These are phyloP conservation scores for Alternaria infectoria DNA, from an alignment of 2,329 filamentous ascomycete species.

Conservation along the genomic window DNA sequence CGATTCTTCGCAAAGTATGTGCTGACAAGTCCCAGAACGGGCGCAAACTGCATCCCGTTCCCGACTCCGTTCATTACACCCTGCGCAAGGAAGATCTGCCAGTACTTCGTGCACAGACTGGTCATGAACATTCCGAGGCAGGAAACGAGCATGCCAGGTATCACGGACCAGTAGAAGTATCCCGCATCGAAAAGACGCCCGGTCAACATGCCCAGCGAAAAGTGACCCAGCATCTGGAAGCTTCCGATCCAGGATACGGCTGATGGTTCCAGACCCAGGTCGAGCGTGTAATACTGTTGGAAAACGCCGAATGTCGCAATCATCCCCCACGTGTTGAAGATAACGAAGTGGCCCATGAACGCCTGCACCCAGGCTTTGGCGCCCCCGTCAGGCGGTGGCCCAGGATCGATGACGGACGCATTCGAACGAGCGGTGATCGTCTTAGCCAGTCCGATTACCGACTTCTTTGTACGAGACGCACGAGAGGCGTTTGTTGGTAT, in stretches of 20 bases:
- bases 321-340: conserved; percentile 48
- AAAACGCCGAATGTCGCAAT: conserved; percentile 48
- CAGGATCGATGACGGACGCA: conserved; percentile 41
- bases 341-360: conserved; percentile 45
- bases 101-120: conserved; percentile 56
- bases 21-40: conserved; percentile 36
- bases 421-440: conserved; percentile 41
- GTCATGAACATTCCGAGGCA: conserved; percentile 60
- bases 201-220: conserved; percentile 58
- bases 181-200: conserved; percentile 61
- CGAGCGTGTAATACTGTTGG: conserved; percentile 44
- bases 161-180: conserved; percentile 55
- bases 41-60: conserved; percentile 45
- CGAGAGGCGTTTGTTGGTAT: conserved; percentile 9
- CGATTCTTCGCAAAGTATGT: conserved; percentile 68
- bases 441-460: conserved; percentile 28
- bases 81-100: conserved; percentile 53
- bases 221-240: conserved; percentile 59
- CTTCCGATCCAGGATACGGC: conserved; percentile 62
- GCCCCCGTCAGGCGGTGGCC: conserved; percentile 49
- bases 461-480: conserved; percentile 11
- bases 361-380: conserved; percentile 47
- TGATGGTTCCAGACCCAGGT: conserved; percentile 42
- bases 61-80: conserved; percentile 44
- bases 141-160: conserved; percentile 53